Base-by-base conservation (phyloP, 768 basidiomycete species). In the Boletus huronensis region DNA sequence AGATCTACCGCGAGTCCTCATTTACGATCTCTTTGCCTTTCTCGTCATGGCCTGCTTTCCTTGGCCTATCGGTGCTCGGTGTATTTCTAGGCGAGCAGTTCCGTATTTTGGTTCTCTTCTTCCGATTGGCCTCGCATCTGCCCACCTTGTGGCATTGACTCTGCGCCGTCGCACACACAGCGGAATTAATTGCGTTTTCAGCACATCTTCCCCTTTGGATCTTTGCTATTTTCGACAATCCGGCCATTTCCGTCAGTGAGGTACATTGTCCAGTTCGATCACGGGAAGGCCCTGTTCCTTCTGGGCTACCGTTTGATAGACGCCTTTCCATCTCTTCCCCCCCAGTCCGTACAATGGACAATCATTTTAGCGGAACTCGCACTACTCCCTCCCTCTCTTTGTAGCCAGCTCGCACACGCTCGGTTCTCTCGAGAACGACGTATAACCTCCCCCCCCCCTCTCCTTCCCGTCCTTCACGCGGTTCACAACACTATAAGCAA, bases 71-170 rank as follows among this genome's bases (percentile, higher is more conserved):
- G 70, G 73, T 72, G 52, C 60, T 63, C 64, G 68, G 67, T 64
- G 63, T 72, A 72, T 74, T 70, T 70, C 66, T 65, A 71, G 64
- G 67, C 60, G 58, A 60, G 72, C 76, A 80, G 77, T 71, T 71
- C 81, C 78, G 77, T 78, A 62, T 63, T 66, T 61, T 64, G 53
- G 67, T 58, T 68, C 70, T 58, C 62, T 58, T 55, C 58, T 66
- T 74, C 82, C 80, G 79, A 81, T 81, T 81, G 76, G 78, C 56
- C 60, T 62, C 56, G n/a, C 57, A 48, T 63, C 61, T 58, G 51
- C 52, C n/a, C 48, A 66, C 73, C 75, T 74, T 74, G 72, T 79
- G 77, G 69, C 63, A 71, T 65, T 58, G 43, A 53, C 58, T 57
- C 55, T 60, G 21, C 46, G 32, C 35, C 53, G 45, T 70, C 68